A percentile compares a stretch with the other conserved stretches of the same genome.
phyloP scores from a whole-genome alignment of 192 early-diverging fungal species.

The Backusella westeae region DNA sequence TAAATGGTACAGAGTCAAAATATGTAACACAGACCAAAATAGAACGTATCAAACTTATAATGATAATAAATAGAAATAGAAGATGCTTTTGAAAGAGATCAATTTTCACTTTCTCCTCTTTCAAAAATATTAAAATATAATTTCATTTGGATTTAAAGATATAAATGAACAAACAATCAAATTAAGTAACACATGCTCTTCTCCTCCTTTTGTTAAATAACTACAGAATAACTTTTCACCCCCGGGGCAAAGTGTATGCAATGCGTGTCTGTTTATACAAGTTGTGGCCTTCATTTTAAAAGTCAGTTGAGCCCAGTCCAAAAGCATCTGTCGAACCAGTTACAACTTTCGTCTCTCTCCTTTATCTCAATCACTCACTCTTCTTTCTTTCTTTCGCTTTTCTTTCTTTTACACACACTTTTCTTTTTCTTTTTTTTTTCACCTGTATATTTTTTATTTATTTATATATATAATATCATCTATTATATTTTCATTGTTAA shows the following conservation, averaged over 20 bases:
- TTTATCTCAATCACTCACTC: slow-evolving; percentile 2
- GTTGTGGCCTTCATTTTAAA: slow-evolving; percentile 1
- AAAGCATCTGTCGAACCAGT: slow-evolving; percentile 4
- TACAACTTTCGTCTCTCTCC: not conserved
- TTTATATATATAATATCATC: not conserved
- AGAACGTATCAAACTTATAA: not conserved
- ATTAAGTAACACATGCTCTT: not conserved
- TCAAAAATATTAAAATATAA: not conserved
- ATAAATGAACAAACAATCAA: not conserved
- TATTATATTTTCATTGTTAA: not conserved
- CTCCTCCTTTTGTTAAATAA: not conserved
- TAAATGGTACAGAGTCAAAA: slow-evolving; percentile 3
- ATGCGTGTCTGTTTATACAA: slow-evolving; percentile 15
- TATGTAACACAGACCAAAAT: slow-evolving; percentile 8
- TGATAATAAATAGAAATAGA: slow-evolving; percentile 1
- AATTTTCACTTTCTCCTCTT: not conserved
- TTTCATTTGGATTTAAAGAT: slow-evolving; percentile 1
- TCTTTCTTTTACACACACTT: slow-evolving; percentile 7
- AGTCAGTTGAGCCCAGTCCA: slow-evolving; percentile 28
- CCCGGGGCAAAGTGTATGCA: slow-evolving; percentile 5
- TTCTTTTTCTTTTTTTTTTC: not conserved
- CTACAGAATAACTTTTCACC: not conserved
- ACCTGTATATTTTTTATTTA: not conserved
- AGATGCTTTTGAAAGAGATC: not conserved
- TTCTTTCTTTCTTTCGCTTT: not conserved